A percentile compares a stretch with the other conserved stretches of the same genome.
Evolutionary conservation across 176 grass and related monocot species (phyloP).

Genomic region (Neostapfia colusana): DNA sequence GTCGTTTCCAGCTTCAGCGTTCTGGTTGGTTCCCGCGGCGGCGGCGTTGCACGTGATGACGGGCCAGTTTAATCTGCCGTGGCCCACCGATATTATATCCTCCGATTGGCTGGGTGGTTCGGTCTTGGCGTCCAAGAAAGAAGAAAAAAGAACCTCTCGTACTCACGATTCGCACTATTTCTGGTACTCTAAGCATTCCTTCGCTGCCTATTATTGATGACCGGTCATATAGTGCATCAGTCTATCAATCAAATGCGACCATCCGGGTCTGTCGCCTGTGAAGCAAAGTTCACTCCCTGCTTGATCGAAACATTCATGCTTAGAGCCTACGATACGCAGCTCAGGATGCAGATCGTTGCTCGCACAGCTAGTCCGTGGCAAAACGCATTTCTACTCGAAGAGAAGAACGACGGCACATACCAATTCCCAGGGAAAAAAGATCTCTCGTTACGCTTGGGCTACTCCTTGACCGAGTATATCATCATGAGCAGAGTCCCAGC

Average conservation of each 20-base stretch:
- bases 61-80: slow-evolving; percentile 15
- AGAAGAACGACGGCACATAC: too few relatives aligned
- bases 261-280: too few relatives aligned
- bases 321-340: too few relatives aligned
- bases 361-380: too few relatives aligned
- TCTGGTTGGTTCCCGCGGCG: neutral
- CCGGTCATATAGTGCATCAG: neutral
- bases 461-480: too few relatives aligned
- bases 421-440: too few relatives aligned
- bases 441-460: too few relatives aligned
- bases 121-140: slow-evolving; percentile 21
- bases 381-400: too few relatives aligned
- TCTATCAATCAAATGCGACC: too few relatives aligned
- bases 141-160: neutral
- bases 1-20: neutral
- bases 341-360: too few relatives aligned
- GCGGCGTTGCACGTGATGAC: neutral
- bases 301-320: too few relatives aligned
- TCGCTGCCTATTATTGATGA: neutral
- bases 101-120: slow-evolving; percentile 4
- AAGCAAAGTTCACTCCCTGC: too few relatives aligned
- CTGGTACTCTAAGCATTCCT: slow-evolving; percentile 9
- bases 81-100: neutral
- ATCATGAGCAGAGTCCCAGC: neutral
- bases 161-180: neutral